These are phyloP conservation scores for Macrocybe sp. DNA, from an alignment of 1,284 basidiomycete genomes.

Conservation along the genomic window DNA sequence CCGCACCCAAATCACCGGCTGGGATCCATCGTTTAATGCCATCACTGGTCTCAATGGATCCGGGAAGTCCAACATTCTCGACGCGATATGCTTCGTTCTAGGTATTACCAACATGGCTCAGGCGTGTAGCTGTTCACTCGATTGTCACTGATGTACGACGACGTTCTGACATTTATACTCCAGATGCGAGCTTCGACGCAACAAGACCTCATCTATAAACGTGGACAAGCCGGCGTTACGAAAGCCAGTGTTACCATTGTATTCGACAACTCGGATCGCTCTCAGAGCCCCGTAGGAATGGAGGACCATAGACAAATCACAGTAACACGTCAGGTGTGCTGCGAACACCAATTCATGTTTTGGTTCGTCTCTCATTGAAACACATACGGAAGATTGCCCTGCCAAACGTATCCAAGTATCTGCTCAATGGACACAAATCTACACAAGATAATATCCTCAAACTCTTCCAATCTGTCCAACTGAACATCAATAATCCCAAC, in stretches of 20 bases:
- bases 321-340: conserved; percentile 87
- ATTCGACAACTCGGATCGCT: conserved; percentile 95
- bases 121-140: conserved; percentile 34
- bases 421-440: conserved; percentile 95
- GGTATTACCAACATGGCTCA: conserved; percentile 92
- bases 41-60: conserved; percentile 95
- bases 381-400: conserved; percentile 68
- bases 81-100: conserved; percentile 97
- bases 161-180: conserved; percentile 8
- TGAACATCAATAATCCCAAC: conserved; percentile 99
- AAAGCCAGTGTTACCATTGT: conserved; percentile 99
- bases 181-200: conserved; percentile 96
- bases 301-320: conserved; percentile 88
- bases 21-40: conserved; percentile 96
- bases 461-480: conserved; percentile 94
- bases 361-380: conserved; percentile 12
- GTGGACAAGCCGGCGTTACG: conserved; percentile 95
- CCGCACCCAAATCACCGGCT: conserved; percentile 90
- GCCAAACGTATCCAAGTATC: conserved; percentile 94
- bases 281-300: conserved; percentile 83
- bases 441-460: conserved; percentile 87
- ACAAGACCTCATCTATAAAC: conserved; percentile 97
- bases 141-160: not conserved
- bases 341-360: conserved; percentile 1
- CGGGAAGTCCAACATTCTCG: conserved; percentile 96